phyloP scores from a whole-genome alignment of 1,284 basidiomycete species.

The Sporisorium reilianum region DNA sequence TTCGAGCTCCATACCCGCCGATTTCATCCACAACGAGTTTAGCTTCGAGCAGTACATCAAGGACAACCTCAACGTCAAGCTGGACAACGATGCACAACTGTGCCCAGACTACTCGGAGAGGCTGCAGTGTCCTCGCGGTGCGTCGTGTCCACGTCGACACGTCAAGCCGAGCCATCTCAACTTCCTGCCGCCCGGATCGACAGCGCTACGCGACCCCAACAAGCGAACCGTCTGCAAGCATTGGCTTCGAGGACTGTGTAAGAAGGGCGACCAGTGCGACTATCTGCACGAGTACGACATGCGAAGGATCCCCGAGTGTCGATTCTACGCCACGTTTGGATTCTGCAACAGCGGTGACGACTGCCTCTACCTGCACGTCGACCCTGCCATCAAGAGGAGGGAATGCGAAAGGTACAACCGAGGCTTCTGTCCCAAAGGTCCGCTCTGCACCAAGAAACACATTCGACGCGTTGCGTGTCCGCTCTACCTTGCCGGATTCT shows the following conservation, averaged over 20 bases:
- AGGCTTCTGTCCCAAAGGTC: conserved; percentile 85
- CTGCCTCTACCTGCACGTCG: conserved; percentile 97
- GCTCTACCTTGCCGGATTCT: conserved; percentile 91
- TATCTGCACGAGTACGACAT: conserved; percentile 99
- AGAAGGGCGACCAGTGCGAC: conserved; percentile 98
- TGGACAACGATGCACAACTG: conserved; percentile 82
- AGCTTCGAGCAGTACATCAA: conserved; percentile 86
- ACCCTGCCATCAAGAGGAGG: conserved; percentile 80
- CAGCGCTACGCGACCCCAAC: conserved; percentile 70
- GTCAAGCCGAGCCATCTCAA: conserved; percentile 50
- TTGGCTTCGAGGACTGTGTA: conserved; percentile 97
- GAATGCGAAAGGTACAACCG: conserved; percentile 96
- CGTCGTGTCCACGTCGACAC: conserved; percentile 54
- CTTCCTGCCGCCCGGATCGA: conserved; percentile 34
- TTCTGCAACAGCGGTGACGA: conserved; percentile 98
- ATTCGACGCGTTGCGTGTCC: conserved; percentile 90
- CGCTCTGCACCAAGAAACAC: conserved; percentile 90
- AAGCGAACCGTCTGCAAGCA: conserved; percentile 90
- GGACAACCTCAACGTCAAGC: conserved; percentile 83
- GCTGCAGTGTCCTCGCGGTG: conserved; percentile 47
- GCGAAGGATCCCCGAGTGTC: conserved; percentile 98
- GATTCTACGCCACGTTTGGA: conserved; percentile 98
- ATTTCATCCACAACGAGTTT: conserved; percentile 94
- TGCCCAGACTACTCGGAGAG: conserved; percentile 55
- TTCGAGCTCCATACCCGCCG: conserved; percentile 66